phyloP scores from a whole-genome alignment of 495 filamentous ascomycete species.

The Lasiosphaeria ovina region DNA sequence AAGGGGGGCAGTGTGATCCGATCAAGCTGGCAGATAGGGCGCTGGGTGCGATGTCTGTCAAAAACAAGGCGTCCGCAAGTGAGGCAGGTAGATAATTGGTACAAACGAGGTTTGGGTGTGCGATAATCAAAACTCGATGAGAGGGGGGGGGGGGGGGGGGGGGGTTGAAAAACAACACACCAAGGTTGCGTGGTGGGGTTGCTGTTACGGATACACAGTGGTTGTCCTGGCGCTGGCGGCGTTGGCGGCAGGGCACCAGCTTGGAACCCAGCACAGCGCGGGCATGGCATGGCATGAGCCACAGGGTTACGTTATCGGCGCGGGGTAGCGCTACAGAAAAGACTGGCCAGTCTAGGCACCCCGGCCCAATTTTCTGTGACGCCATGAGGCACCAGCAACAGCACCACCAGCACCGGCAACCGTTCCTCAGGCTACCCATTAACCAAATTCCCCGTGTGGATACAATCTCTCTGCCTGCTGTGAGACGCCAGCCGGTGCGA shows the following conservation, averaged over 20 bases:
- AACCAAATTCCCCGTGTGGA: background rate
- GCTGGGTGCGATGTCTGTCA: slow-evolving; percentile 1
- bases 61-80: background rate
- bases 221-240: slow-evolving; percentile 19
- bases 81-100: background rate
- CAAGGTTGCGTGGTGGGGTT: slow-evolving; percentile 19
- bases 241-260: slow-evolving; percentile 3
- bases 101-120: slow-evolving; percentile 4
- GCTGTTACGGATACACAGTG: background rate
- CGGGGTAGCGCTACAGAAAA: slow-evolving; percentile 16
- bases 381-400: background rate
- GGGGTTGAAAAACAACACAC: slow-evolving; percentile 28
- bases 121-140: slow-evolving; percentile 29
- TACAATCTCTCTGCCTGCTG: background rate
- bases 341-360: slow-evolving; percentile 1
- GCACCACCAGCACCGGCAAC: background rate
- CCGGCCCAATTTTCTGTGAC: background rate
- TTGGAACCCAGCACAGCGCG: background rate
- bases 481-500: no score
- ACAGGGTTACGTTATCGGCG: slow-evolving; percentile 22
- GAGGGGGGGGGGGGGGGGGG: slow-evolving; percentile 23
- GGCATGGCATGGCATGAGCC: slow-evolving; percentile 3
- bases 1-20: background rate
- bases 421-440: background rate
- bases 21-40: background rate